Conservation (phyloP, 768 basidiomycete species). For the Paxillus ammoniavirescens region DNA sequence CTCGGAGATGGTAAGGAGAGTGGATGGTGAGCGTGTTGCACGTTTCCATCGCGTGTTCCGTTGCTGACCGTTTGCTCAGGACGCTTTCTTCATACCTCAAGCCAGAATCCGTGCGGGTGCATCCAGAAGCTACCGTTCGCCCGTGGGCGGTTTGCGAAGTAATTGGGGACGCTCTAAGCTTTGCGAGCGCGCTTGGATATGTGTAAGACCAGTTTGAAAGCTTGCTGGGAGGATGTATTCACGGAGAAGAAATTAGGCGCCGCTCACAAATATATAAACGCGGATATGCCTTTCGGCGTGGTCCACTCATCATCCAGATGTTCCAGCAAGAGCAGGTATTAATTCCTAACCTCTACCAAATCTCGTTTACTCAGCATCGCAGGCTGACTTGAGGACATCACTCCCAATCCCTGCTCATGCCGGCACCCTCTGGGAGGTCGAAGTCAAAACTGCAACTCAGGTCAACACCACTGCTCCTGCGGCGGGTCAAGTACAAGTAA, state of each 20-base stretch:
- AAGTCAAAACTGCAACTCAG: conserved; percentile 80
- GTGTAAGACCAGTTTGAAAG: conserved; percentile 41
- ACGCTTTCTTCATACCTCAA: conserved; percentile 77
- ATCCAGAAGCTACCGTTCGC: conserved; percentile 84
- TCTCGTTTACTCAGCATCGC: conserved; percentile 6
- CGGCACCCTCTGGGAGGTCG: conserved; percentile 84
- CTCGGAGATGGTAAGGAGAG: conserved; percentile 50
- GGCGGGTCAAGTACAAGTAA: conserved; percentile 49
- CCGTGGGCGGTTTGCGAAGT: conserved; percentile 83
- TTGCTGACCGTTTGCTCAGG: conserved; percentile 39
- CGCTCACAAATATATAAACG: conserved; percentile 80
- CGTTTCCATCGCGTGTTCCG: neutral
- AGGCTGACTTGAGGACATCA: conserved; percentile 76
- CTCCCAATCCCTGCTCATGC: conserved; percentile 75
- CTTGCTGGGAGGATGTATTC: neutral
- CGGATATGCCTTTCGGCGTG: conserved; percentile 75
- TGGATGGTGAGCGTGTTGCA: conserved; percentile 53
- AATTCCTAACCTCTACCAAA: neutral
- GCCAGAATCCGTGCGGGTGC: conserved; percentile 79
- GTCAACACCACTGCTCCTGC: conserved; percentile 57
- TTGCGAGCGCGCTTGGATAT: conserved; percentile 79
- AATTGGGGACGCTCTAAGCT: conserved; percentile 74
- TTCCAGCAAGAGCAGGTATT: conserved; percentile 81
- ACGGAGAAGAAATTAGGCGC: conserved; percentile 37
- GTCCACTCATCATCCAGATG: conserved; percentile 72